Conservation (phyloP, 805 yeast genomes). For the Candida arabinofermentans region DNA sequence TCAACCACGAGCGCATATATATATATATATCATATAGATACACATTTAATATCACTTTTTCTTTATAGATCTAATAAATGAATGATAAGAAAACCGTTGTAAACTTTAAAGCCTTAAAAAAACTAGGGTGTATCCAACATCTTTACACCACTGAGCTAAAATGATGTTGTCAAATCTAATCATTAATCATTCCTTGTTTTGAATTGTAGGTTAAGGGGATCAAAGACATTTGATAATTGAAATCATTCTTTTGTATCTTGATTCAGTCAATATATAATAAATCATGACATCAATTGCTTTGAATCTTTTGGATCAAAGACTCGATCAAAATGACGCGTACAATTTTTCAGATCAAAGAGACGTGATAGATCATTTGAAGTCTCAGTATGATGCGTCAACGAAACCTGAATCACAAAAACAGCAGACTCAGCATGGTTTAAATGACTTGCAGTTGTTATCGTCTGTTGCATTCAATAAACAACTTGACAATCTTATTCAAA, state of each 20-base stretch:
- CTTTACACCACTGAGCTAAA: too few relatives aligned
- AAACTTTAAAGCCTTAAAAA: too few relatives aligned
- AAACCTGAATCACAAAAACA: neutral
- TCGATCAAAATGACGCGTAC: slow-evolving; percentile 1
- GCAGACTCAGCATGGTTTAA: neutral
- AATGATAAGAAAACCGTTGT: neutral
- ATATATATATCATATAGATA: neutral
- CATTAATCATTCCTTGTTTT: too few relatives aligned
- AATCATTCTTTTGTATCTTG: too few relatives aligned
- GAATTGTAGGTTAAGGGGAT: too few relatives aligned
- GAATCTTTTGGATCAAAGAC: neutral
- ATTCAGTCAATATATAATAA: too few relatives aligned
- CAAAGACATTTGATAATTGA: too few relatives aligned
- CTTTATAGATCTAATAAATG: neutral
- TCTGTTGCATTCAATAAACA: slow-evolving; percentile 7
- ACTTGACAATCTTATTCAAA: slow-evolving; percentile 9
- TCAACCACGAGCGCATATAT: neutral
- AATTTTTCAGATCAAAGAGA: slow-evolving; percentile 7
- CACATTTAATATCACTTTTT: too few relatives aligned
- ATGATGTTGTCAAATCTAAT: too few relatives aligned
- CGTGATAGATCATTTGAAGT: slow-evolving; percentile 12
- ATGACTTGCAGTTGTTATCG: neutral
- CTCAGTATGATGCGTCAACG: slow-evolving; percentile 5
- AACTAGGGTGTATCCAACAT: too few relatives aligned
- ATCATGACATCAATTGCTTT: neutral